Evolutionary conservation across 805 yeast species (phyloP), one percentile per base, ranked within the genome.

Genomic region (Maudiozyma barnettii): DNA sequence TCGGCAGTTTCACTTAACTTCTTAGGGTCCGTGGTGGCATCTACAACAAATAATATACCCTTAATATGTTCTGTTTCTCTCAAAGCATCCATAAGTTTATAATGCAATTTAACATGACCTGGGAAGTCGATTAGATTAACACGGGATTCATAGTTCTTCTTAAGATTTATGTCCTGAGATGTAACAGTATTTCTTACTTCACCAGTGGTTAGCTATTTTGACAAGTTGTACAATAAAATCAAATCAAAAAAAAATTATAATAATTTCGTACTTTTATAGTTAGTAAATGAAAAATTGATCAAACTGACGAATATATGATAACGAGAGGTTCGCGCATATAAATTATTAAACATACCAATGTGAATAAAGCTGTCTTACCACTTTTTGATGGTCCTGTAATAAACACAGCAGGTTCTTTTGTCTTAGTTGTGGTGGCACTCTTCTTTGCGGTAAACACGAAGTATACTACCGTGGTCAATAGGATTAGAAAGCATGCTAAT

Each of bases 41-140:
- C 98, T n/a, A 90, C 70, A 50, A 91, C 72, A 53, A 77, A 88
- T 1, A 90, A 66, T 5, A 88, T 67, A 5, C 96, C 96, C 52
- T 74, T 76, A 45, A 84, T 62, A 16, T 76, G 66, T 18, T 63
- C 49, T 19, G 39, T 45, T 16, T 53, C 65, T 48, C 70, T 68
- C 41, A 80, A 68, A 48, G 76, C 75, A 46, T 75, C 74, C 49
- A 70, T 53, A 31, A 79, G 69, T 44, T 81, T 67, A 48, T 78
- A 76, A 46, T 76, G 77, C 54, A 90, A 77, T 64, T 87, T 88
- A 47, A 76, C 68, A 66, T 84, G 89, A n/a, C 97, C 96, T 2
- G 99, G 99, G 51, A 80, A 80, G 58, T 91, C 98, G 45, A 83
- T 73, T 37, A 90, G 63, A 51, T 74, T 77, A 58, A 69, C 74